Evolutionary conservation across 2,329 filamentous ascomycete genomes (phyloP).

Genomic region (Pseudogymnoascus sp.): DNA sequence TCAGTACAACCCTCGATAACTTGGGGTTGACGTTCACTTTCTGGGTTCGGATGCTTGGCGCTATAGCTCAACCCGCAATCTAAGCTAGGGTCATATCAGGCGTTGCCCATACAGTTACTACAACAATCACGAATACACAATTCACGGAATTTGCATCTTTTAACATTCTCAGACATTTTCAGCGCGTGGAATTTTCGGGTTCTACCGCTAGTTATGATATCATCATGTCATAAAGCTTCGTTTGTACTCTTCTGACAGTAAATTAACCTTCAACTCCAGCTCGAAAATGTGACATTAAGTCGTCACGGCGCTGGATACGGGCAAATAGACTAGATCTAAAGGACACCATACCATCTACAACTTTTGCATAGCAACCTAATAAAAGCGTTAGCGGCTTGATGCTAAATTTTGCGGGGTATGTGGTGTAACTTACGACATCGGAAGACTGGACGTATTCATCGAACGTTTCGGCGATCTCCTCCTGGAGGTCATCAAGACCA

Average conservation of each 20-base stretch:
- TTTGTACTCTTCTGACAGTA: conserved; percentile 16
- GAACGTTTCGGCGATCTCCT: conserved; percentile 67
- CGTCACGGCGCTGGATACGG: conserved; percentile 17
- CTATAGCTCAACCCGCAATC: background rate
- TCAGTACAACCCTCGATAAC: background rate
- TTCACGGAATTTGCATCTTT: background rate
- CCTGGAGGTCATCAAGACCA: conserved; percentile 78
- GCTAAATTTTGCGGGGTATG: background rate
- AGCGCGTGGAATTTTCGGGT: conserved; percentile 8
- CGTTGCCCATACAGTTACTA: background rate
- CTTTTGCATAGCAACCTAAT: conserved; percentile 75
- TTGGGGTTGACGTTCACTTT: conserved; percentile 9
- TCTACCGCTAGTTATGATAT: conserved; percentile 21
- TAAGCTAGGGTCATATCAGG: conserved; percentile 3
- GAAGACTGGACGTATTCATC: conserved; percentile 96
- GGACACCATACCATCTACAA: conserved; percentile 50
- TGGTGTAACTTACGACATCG: conserved; percentile 57
- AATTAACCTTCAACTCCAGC: conserved; percentile 18
- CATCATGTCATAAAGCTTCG: conserved; percentile 25
- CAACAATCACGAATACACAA: background rate
- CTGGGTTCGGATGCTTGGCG: conserved; percentile 3
- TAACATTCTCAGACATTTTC: conserved; percentile 15
- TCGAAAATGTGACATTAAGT: conserved; percentile 20
- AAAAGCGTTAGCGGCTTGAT: conserved; percentile 15
- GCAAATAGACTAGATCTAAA: conserved; percentile 19